Base-by-base conservation (phyloP, 176 grass and related monocot species). In the Aechmea fasciata region DNA sequence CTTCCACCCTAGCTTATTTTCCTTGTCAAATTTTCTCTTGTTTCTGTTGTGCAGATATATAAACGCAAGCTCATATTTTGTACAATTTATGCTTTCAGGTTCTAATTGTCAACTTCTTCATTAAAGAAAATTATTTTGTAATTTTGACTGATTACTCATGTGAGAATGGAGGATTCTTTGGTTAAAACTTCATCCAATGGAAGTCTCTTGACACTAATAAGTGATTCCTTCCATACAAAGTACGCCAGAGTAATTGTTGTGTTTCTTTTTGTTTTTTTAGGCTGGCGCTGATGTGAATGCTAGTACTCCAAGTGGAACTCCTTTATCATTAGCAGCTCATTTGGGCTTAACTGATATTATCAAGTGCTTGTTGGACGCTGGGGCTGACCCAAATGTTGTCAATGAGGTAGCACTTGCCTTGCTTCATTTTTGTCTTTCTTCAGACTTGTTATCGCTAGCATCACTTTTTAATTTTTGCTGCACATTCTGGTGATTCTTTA, bases 251-350 rank as follows among this genome's bases (percentile, higher is more conserved):
- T 33, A 33, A 33, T 33, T n/a, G 6, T 66, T 9, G 41, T 49
- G 64, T 53, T 75, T 71, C 67, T 71, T 57, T 68, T 53, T 51
- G 29, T 47, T 47, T 14, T 0, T 49, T 8, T 76, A 83, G 84
- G 84, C 61, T 75, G 84, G 84, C 13, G 84, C 84, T 62, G 47
- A 87, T 79, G 71, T 66, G 29, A 79, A 87, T 25, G 67, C 14
- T 73, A 68, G 50, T 33, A 25, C 22, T 74, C 49, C 47, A 7
- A 49, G 2, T 55, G 75, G 71, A 69, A 73, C 80, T 64, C 29
- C 29, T 33, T 33, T 33, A 33, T 33, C 29, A 33, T 0, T 33
- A 3, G 29, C 29, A 33, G 29, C 29, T 33, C 29, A 0, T 33
- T n/a, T 66, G 25, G 67, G 71, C 25, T 83, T 66, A 26, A 79